Evolutionary conservation across 495 filamentous ascomycete genomes (phyloP).

Genomic region (Acidiella bohemica): DNA sequence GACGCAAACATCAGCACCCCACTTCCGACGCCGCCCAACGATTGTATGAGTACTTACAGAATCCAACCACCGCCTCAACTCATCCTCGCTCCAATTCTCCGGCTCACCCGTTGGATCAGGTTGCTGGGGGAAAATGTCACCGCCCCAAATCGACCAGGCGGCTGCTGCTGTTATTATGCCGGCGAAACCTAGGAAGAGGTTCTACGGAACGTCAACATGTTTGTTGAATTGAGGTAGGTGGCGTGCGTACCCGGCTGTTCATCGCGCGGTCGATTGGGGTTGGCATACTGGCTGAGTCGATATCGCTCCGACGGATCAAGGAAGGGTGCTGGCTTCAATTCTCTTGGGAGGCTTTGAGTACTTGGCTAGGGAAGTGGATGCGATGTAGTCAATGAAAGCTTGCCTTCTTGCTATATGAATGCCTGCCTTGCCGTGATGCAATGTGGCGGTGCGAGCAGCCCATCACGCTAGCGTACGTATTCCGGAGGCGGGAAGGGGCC

Average conservation of each 20-base stretch:
- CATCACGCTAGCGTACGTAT: not conserved
- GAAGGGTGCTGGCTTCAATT: too few relatives aligned
- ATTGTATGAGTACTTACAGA: conserved; percentile 7
- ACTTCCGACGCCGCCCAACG: not conserved
- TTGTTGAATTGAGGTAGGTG: not conserved
- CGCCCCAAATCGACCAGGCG: conserved; percentile 22
- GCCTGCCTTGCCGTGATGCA: too few relatives aligned
- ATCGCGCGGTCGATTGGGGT: conserved; percentile 21
- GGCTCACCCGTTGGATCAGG: conserved; percentile 20
- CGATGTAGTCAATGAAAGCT: too few relatives aligned
- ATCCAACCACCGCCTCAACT: conserved; percentile 20
- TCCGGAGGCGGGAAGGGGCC: conserved; percentile 1
- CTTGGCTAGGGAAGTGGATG: too few relatives aligned
- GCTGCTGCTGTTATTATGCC: conserved; percentile 20
- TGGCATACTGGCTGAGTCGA: conserved; percentile 17
- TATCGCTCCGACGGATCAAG: too few relatives aligned
- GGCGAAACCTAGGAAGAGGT: conserved; percentile 23
- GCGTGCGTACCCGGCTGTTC: conserved; percentile 9
- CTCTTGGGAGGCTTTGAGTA: too few relatives aligned
- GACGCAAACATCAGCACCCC: not conserved
- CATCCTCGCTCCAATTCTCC: conserved; percentile 16
- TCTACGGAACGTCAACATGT: conserved; percentile 4
- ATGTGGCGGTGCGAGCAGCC: too few relatives aligned
- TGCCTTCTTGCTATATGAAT: too few relatives aligned
- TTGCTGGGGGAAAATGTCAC: conserved; percentile 18